Conservation (phyloP, 1,284 basidiomycete species). For the Malassezia yamatoensis region DNA sequence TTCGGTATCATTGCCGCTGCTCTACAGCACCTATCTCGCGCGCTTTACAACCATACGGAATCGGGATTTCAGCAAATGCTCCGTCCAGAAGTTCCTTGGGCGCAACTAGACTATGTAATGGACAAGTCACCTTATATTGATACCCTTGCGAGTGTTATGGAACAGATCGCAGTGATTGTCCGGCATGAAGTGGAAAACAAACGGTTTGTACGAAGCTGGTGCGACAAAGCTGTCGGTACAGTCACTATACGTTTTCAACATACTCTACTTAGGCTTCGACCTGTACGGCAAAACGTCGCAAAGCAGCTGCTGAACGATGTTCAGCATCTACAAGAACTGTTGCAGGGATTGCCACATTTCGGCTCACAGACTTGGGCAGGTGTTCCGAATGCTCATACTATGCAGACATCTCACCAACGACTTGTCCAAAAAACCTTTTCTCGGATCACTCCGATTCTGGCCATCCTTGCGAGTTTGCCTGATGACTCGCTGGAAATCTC, state of each 20-base stretch:
- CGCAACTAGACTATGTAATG: conserved; percentile 18
- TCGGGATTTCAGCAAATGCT: conserved; percentile 37
- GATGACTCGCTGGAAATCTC: conserved; percentile 10
- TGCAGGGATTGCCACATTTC: conserved; percentile 37
- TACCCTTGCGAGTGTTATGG: conserved; percentile 33
- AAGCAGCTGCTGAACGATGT: conserved; percentile 35
- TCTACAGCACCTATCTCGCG: conserved; percentile 29
- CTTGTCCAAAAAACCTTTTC: conserved; percentile 26
- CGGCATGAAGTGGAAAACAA: conserved; percentile 44
- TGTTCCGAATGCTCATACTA: conserved; percentile 19
- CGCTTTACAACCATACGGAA: conserved; percentile 32
- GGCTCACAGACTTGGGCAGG: conserved; percentile 12
- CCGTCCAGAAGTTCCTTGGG: conserved; percentile 34
- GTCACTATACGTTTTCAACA: conserved; percentile 26
- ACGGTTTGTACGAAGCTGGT: conserved; percentile 41
- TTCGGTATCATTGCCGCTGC: conserved; percentile 28
- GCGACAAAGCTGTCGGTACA: conserved; percentile 36
- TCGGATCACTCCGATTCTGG: conserved; percentile 29
- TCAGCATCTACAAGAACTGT: conserved; percentile 22
- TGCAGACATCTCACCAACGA: conserved; percentile 27
- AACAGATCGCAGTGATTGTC: conserved; percentile 39
- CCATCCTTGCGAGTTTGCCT: conserved; percentile 23
- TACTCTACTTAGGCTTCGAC: conserved; percentile 31
- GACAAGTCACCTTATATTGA: conserved; percentile 33
- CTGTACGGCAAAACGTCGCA: conserved; percentile 23